These are phyloP conservation scores for Neurospora hispaniola DNA, from an alignment of 495 filamentous ascomycete species.

Conservation along the genomic window DNA sequence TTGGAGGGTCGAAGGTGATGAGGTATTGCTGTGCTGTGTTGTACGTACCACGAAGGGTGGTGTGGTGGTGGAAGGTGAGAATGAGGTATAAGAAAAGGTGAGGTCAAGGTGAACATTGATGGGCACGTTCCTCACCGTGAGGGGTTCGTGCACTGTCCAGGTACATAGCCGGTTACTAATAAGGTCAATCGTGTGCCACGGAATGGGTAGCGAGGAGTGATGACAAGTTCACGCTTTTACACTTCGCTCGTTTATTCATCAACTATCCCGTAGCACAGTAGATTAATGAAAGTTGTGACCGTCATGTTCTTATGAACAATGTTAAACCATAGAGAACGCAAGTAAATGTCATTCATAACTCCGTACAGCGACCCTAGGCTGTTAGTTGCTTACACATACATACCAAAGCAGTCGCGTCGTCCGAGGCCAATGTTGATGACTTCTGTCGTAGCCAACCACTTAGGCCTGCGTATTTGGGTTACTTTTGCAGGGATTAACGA, in stretches of 20 bases:
- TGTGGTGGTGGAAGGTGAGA: not conserved
- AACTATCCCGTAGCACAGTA: not conserved
- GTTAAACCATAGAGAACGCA: not conserved
- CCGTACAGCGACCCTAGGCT: not conserved
- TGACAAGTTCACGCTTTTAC: not conserved
- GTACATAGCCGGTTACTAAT: not conserved
- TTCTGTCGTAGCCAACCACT: not conserved
- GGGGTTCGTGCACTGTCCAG: not conserved
- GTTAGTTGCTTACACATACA: not conserved
- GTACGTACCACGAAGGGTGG: not conserved
- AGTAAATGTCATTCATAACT: not conserved
- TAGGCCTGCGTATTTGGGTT: not conserved
- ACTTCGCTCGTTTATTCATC: not conserved
- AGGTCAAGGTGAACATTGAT: not conserved
- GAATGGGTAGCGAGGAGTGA: not conserved
- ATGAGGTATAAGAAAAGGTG: not conserved
- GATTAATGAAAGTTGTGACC: not conserved
- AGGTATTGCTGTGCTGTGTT: not conserved
- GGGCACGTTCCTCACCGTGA: not conserved
- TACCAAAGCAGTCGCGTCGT: not conserved
- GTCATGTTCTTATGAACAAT: not conserved
- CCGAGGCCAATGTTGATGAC: not conserved
- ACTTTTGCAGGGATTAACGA: not conserved
- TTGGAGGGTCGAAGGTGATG: not conserved
- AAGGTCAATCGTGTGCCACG: not conserved